Evolutionary conservation across 768 basidiomycete species (phyloP).

Genomic region (Mycena rebaudengoi): DNA sequence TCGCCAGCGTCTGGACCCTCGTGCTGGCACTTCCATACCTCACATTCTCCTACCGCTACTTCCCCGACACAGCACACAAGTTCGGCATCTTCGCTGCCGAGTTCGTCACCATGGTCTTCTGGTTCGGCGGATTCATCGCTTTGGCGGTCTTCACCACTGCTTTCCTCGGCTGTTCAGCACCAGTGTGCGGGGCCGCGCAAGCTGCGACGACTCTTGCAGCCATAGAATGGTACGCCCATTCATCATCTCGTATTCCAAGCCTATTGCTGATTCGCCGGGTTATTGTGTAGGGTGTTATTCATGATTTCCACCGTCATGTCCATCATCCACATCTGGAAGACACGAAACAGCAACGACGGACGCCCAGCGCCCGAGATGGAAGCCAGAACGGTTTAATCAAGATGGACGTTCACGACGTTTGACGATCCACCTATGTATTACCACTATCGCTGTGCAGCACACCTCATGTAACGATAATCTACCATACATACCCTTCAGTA

Average conservation of each 20-base stretch:
- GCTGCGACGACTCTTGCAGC: constrained; percentile 16
- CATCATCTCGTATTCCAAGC: neutral
- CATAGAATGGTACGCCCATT: constrained; percentile 12
- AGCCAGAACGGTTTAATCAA: constrained; percentile 9
- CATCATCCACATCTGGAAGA: constrained; percentile 11
- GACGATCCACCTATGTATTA: constrained; percentile 5
- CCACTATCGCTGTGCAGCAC: neutral
- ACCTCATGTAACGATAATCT: constrained; percentile 11
- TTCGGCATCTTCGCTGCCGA: constrained; percentile 16
- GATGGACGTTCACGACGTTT: constrained; percentile 7
- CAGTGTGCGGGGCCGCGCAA: constrained; percentile 14
- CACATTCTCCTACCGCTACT: constrained; percentile 9
- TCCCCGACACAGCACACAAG: constrained; percentile 14
- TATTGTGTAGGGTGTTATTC: constrained; percentile 9
- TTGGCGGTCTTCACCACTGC: constrained; percentile 13
- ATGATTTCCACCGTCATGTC: constrained; percentile 11
- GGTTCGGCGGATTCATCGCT: constrained; percentile 18
- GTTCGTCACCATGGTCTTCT: constrained; percentile 17
- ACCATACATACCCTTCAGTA: constrained; percentile 5
- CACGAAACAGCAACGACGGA: constrained; percentile 8
- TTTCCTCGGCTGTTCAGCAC: constrained; percentile 11
- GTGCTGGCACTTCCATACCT: constrained; percentile 13
- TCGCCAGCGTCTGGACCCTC: constrained; percentile 13
- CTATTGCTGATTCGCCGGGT: constrained; percentile 3
- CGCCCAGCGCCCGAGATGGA: constrained; percentile 18